A percentile compares a stretch with the other conserved stretches of the same genome.
phyloP scores from a whole-genome alignment of 2,329 filamentous ascomycete species.

The Coniochaeta ligniaria region DNA sequence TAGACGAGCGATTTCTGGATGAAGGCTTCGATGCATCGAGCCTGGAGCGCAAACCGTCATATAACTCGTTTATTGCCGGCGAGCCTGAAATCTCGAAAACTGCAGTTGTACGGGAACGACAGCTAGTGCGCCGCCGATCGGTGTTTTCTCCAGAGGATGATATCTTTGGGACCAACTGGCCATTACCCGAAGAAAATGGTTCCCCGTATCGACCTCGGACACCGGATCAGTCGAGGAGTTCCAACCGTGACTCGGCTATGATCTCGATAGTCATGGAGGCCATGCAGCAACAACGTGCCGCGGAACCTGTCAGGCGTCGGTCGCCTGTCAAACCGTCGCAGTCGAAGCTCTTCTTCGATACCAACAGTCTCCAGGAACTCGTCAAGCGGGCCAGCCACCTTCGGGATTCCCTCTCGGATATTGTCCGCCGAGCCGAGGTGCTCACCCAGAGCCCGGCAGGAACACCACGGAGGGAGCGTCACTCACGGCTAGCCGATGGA shows the following conservation, averaged over 20 bases:
- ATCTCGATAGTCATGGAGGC: conserved; percentile 57
- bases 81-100: conserved; percentile 40
- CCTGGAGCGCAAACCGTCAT: conserved; percentile 29
- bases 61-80: conserved; percentile 24
- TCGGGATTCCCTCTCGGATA: conserved; percentile 51
- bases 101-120: conserved; percentile 46
- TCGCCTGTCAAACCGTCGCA: conserved; percentile 28
- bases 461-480: conserved; percentile 39
- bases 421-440: conserved; percentile 52
- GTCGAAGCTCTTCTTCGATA: conserved; percentile 58
- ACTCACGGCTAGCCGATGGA: conserved; percentile 37
- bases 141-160: conserved; percentile 61
- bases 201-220: conserved; percentile 29
- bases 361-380: conserved; percentile 59
- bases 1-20: conserved; percentile 37
- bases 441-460: conserved; percentile 47
- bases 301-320: conserved; percentile 26
- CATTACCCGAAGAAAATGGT: conserved; percentile 29
- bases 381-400: conserved; percentile 56
- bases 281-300: conserved; percentile 48
- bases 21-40: conserved; percentile 39
- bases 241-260: conserved; percentile 33
- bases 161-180: conserved; percentile 52
- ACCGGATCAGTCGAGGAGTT: conserved; percentile 23
- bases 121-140: conserved; percentile 46